Evolutionary conservation across 208 protist species (phyloP), one percentile per base, ranked within the genome.

Genomic region (Kentomonas sorsogonicus): DNA sequence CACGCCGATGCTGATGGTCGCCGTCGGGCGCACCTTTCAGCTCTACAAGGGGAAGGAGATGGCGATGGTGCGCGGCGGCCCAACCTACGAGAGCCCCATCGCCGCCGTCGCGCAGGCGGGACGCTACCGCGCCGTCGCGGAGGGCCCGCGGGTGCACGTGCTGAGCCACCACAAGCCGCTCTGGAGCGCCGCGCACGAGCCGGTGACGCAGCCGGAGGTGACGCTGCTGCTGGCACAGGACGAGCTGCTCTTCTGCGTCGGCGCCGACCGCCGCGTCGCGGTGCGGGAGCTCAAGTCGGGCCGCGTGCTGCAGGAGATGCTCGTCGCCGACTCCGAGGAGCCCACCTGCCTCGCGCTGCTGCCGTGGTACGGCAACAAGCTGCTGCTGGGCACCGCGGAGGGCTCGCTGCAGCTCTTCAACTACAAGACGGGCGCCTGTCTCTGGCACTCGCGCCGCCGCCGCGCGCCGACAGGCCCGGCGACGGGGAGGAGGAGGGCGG

Each of bases 351-450:
- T 89, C 16, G 56, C 66, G 16, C 48, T 90, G 33, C 79, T 75
- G 20, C 48, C 72, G 13, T 79, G 81, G 20, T 96, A 95, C 73
- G 74, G 62, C 3, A 95, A 94, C 66, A 96, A 94, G 66, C 64
- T 96, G 30, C 66, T 96, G 7, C 59, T 91, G 40, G 65, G 65
- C n/a, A 95, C 86, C 0, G 69, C 69, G 47, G 70, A 91, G 50
- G 91, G 91, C 16, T 57, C 68, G 11, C 61, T 96, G 48, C 81
- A 93, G 36, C 60, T 96, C 38, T 94, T 79, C 74, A 96, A 96
- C 71, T 95, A 89, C 72, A 74, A 74, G 58, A 88, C 65, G 11
- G 87, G 83, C n/a, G 47, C 53, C 50, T 81, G 78, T 43, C 43
- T 96, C 45, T 92, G 82, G 80, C 72, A 83, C 63, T 50, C 59